Percentiles rank a stretch among this genome's conserved stretches.
Evolutionary conservation across 169 alveolate genomes (phyloP).

Genomic region (Blepharisma undulans): DNA sequence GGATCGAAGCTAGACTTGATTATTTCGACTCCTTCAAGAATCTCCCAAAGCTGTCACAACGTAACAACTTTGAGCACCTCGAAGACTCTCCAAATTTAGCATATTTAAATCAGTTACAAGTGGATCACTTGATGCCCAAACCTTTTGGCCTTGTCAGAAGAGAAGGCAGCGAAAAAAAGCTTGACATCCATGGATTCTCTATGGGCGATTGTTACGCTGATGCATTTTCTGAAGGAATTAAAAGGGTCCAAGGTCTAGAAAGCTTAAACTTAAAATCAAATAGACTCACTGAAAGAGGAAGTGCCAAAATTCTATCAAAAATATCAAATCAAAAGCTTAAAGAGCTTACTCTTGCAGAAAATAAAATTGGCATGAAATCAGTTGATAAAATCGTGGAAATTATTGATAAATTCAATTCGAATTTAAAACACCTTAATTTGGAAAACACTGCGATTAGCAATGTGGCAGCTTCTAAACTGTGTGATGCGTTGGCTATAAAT

Average conservation of each 20-base stretch:
- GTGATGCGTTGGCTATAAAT: neutral
- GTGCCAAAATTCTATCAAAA: neutral
- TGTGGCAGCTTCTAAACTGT: neutral
- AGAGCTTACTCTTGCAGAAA: neutral
- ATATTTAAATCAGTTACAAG: neutral
- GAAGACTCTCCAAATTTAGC: constrained; percentile 23
- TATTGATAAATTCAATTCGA: neutral
- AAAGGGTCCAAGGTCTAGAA: neutral
- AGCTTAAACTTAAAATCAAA: constrained; percentile 11
- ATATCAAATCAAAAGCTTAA: neutral
- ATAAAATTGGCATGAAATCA: constrained; percentile 31
- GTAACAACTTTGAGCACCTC: neutral
- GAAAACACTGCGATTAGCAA: constrained; percentile 20
- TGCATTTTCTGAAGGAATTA: constrained; percentile 33
- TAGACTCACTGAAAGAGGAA: constrained; percentile 19
- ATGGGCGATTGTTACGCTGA: constrained; percentile 39
- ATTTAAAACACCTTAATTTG: neutral
- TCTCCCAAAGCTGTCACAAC: neutral
- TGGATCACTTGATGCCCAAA: neutral
- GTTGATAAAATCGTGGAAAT: neutral
- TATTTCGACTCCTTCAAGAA: constrained; percentile 9
- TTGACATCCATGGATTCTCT: neutral
- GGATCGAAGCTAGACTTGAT: neutral
- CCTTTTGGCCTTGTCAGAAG: constrained; percentile 32
- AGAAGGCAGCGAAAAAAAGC: neutral